phyloP scores from a whole-genome alignment of 805 yeast genomes.

The Candida golubevii region DNA sequence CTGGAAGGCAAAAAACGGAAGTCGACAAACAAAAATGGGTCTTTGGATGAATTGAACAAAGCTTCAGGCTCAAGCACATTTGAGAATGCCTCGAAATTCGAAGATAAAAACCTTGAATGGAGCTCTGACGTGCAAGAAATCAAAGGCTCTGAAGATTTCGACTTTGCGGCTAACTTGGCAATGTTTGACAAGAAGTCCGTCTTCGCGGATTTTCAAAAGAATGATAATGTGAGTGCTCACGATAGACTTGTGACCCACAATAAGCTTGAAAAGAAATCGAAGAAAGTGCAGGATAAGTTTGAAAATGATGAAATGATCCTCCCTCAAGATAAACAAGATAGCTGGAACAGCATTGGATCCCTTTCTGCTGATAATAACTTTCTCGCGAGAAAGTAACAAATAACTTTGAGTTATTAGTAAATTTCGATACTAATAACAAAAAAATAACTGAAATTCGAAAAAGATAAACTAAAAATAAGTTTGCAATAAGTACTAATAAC shows the following conservation, averaged over 20 bases:
- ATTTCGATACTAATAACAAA: too few species aligned
- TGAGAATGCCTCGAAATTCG: constrained; percentile 11
- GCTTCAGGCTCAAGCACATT: constrained; percentile 12
- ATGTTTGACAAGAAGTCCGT: constrained; percentile 79
- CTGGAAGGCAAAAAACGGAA: constrained; percentile 15
- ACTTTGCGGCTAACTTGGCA: constrained; percentile 75
- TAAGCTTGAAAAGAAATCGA: constrained; percentile 41
- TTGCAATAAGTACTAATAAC: too few species aligned
- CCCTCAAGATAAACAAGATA: constrained; percentile 37
- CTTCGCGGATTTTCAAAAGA: constrained; percentile 66
- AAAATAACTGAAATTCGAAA: too few species aligned
- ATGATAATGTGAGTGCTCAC: constrained; percentile 57
- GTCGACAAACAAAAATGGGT: neutral
- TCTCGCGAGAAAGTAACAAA: too few species aligned
- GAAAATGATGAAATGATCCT: constrained; percentile 75
- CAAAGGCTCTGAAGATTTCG: constrained; percentile 61
- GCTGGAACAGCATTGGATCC: constrained; percentile 49
- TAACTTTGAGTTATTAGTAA: too few species aligned
- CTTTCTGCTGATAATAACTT: too few species aligned
- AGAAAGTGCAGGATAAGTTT: constrained; percentile 47
- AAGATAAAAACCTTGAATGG: constrained; percentile 39
- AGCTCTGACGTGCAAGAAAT: constrained; percentile 43
- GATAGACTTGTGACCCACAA: constrained; percentile 75
- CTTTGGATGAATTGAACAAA: constrained; percentile 29
- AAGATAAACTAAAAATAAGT: too few species aligned